Conservation (phyloP, 345 rosid genomes). For the Odontarrhena argentea region DNA sequence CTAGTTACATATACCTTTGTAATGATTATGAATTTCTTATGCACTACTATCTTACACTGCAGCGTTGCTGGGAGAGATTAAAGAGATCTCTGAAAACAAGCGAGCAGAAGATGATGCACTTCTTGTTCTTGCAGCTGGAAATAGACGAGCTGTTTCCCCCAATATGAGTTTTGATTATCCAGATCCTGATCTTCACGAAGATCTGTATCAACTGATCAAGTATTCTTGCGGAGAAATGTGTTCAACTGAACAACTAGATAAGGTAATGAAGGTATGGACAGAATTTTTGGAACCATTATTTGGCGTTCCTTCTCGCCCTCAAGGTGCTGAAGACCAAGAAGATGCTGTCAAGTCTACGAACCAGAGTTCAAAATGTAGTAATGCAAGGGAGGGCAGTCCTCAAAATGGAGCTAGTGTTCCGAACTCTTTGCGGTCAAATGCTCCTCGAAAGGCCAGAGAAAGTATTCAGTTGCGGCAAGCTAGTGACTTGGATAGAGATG, state of each 20-base stretch:
- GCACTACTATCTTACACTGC: constrained; percentile 38
- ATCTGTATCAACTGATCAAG: constrained; percentile 88
- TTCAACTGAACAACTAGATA: constrained; percentile 81
- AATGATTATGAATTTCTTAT: not conserved
- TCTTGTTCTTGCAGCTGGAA: constrained; percentile 87
- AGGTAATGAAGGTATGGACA: constrained; percentile 91
- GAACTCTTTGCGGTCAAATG: constrained; percentile 55
- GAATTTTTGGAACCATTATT: constrained; percentile 87
- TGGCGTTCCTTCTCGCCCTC: constrained; percentile 82
- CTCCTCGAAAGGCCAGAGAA: constrained; percentile 58
- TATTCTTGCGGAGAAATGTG: constrained; percentile 95
- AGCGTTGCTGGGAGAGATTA: constrained; percentile 89
- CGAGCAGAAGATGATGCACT: constrained; percentile 77
- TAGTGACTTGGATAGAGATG: constrained; percentile 39
- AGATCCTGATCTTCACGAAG: constrained; percentile 86
- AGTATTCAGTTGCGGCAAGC: constrained; percentile 59
- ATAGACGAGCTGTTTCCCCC: constrained; percentile 59
- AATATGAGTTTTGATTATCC: constrained; percentile 78
- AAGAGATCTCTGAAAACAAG: constrained; percentile 84
- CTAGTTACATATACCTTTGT: not conserved
- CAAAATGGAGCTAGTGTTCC: constrained; percentile 45
- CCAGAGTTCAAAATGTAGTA: constrained; percentile 50
- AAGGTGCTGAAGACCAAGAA: constrained; percentile 81
- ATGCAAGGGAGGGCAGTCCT: constrained; percentile 63
- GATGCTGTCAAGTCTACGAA: constrained; percentile 68